These are phyloP conservation scores for Fusarium agapanthi DNA, from an alignment of 2,329 filamentous ascomycete genomes.

Conservation along the genomic window DNA sequence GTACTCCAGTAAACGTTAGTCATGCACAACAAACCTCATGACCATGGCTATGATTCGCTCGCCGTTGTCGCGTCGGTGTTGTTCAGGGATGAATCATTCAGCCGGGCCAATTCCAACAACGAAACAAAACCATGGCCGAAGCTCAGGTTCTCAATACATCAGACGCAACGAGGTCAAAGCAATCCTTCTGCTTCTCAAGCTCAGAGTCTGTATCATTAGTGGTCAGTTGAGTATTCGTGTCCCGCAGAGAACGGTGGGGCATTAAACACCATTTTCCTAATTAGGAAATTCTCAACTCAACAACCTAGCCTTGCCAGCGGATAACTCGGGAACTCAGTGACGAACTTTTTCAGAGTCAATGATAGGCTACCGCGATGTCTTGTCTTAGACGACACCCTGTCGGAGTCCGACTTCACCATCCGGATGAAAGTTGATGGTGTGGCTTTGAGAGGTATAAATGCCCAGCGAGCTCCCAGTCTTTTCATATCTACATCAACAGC, in stretches of 20 bases:
- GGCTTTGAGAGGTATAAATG: neutral
- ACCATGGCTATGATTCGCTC: neutral
- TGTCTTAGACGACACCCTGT: no score
- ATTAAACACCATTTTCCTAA: conserved; percentile 10
- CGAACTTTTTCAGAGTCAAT: neutral
- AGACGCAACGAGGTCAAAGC: neutral
- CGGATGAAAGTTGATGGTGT: neutral
- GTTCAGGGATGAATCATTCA: neutral
- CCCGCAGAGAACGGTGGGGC: neutral
- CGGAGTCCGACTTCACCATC: neutral
- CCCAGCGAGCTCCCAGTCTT: no score
- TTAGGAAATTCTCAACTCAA: conserved; percentile 2
- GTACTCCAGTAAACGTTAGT: conserved; percentile 60
- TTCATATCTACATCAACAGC: neutral
- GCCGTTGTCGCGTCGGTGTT: neutral
- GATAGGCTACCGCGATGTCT: neutral
- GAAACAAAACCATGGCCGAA: rapidly evolving
- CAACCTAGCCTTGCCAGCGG: neutral
- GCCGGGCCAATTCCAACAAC: neutral
- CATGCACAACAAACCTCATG: neutral
- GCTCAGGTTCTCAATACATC: neutral
- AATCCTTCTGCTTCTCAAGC: neutral
- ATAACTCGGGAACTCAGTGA: neutral
- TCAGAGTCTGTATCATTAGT: neutral
- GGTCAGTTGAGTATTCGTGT: neutral